phyloP scores from a whole-genome alignment of 306 rosid genomes.

The Glycyrrhiza uralensis region DNA sequence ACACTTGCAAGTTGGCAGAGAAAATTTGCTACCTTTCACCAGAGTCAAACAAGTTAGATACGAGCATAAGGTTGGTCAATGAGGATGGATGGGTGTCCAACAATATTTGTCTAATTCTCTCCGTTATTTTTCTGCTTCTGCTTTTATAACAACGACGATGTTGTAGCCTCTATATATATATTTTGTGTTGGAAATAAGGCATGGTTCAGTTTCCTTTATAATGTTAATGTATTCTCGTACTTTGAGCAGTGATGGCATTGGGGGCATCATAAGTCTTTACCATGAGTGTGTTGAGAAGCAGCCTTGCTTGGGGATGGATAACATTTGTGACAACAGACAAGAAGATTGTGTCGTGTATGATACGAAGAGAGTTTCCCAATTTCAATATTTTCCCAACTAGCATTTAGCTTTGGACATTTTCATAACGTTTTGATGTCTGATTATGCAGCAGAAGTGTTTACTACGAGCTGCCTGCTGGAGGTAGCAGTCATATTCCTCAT shows the following conservation, averaged over 20 bases:
- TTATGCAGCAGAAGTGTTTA: conserved; percentile 33
- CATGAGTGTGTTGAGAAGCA: neutral
- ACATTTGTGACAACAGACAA: neutral
- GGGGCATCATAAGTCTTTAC: conserved; percentile 24
- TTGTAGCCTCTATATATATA: neutral
- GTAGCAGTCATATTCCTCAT: conserved; percentile 12
- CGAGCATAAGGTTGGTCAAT: conserved; percentile 29
- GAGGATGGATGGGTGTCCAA: neutral
- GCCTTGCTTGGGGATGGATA: neutral
- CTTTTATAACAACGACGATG: neutral
- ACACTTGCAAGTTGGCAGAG: conserved; percentile 14
- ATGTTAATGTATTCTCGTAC: neutral
- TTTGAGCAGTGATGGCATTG: conserved; percentile 36
- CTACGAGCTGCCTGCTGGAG: conserved; percentile 24
- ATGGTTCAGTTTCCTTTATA: neutral
- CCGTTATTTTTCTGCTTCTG: neutral
- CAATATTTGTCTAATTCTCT: neutral
- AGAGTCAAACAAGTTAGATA: conserved; percentile 1
- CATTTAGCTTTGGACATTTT: neutral
- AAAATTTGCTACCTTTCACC: conserved; percentile 19
- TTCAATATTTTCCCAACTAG: neutral
- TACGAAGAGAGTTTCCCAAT: too few relatives aligned
- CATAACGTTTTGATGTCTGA: neutral
- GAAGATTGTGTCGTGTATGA: conserved; percentile 41
- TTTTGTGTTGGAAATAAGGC: neutral